These are phyloP conservation scores for Lithocarpus polystachyus DNA, from an alignment of 306 rosid species.

Conservation along the genomic window DNA sequence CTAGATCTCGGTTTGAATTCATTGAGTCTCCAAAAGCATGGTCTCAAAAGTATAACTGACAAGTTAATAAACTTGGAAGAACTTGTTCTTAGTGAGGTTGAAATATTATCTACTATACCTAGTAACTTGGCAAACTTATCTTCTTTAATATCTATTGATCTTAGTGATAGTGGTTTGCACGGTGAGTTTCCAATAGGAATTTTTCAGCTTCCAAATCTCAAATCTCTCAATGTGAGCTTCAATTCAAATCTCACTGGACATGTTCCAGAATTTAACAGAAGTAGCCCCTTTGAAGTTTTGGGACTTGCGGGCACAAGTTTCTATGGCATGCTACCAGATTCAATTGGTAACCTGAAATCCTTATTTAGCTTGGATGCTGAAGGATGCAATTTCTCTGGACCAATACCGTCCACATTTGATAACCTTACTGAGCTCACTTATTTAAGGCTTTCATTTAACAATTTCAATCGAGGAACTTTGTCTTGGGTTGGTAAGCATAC, in stretches of 20 bases:
- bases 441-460: too few relatives aligned
- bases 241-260: neutral
- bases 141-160: neutral
- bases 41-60: neutral
- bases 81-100: neutral
- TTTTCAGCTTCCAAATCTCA: neutral
- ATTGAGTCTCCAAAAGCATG: neutral
- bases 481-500: too few relatives aligned
- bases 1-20: neutral
- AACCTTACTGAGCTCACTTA: neutral
- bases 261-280: too few relatives aligned
- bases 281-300: neutral
- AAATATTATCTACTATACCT: neutral
- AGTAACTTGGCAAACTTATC: neutral
- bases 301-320: accelerated
- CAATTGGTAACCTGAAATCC: neutral
- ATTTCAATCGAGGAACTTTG: too few relatives aligned
- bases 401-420: constrained; percentile 3
- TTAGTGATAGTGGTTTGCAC: neutral
- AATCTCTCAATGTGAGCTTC: accelerated
- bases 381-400: neutral
- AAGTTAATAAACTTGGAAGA: neutral
- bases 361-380: accelerated
- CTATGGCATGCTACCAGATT: neutral
- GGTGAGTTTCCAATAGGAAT: neutral